These are phyloP conservation scores for sunflower (Helianthus annuus) DNA, from an alignment of 129 eudicot genomes.

Conservation along the genomic window HanXRQr2.0-SUNRISE NC_035447.2:110522045-110522544, in stretches of 20 bases:
- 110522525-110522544: slow-evolving; percentile 23
- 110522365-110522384: neutral
- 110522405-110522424: slow-evolving; percentile 80
- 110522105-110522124: no score
- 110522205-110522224: neutral
- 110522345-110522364: neutral
- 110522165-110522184: no score
- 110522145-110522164: no score
- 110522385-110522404: slow-evolving; percentile 81
- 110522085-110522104: no score
- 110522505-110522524: slow-evolving; percentile 93
- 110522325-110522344: neutral
- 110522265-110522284: slow-evolving; percentile 99
- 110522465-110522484: slow-evolving; percentile 55
- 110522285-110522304: no score
- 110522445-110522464: slow-evolving; percentile 94
- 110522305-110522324: no score
- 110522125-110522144: neutral
- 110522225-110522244: slow-evolving; percentile 41
- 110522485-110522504: slow-evolving; percentile 91
- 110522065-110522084: no score
- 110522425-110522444: slow-evolving; percentile 84
- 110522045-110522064: no score
- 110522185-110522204: no score
- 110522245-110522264: slow-evolving; percentile 95